Base-by-base conservation (phyloP, 108 stramenopile genomes). In the Cyclotella baltica region DNA sequence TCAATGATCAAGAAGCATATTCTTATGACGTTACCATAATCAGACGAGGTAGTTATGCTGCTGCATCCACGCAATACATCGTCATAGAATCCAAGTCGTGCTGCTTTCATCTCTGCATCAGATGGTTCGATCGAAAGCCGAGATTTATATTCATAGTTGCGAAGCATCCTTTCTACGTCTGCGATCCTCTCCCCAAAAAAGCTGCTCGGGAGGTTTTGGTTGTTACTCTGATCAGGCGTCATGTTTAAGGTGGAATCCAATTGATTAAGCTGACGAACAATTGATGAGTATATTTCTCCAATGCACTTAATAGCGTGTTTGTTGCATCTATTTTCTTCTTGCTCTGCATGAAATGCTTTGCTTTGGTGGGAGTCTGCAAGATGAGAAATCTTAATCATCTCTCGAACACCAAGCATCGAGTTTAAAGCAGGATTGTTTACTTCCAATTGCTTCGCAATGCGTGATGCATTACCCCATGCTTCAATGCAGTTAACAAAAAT, bases 1-100 rank as follows among this genome's bases (percentile, higher is more conserved):
- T 77, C 82, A 75, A 83, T 83, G 22, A 83, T 70, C 51, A 72
- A 64, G 35, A 27, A 34, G 67, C 82, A 77, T 33, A 83, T 67
- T 37, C 82, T 62, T 16, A 77, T n/a, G 23, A 77, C 71, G 51
- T 83, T 71, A 11, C 82, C 82, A 20, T 50, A 62, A 43, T 83
- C 76, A 36, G 71, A 50, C 19, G 76, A 36, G 20, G 59, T 65
- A 30, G 53, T 73, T 13, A 83, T 50, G 16, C 75, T 58, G n/a
- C 48, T 55, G 35, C 66, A 83, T n/a, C 82, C 75, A 50, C 66
- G 56, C 58, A 83, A 73, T 34, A 70, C 33, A 36, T 77, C 72
- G 56, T 72, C 61, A 51, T 73, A 83, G 10, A 83, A 33, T 34
- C 46, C 46, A 27, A 66, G 72, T 2, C 76, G 48, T 25, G 43